Conservation (phyloP, 192 early-diverging fungal species). For the Geranomyces michiganensis region DNA sequence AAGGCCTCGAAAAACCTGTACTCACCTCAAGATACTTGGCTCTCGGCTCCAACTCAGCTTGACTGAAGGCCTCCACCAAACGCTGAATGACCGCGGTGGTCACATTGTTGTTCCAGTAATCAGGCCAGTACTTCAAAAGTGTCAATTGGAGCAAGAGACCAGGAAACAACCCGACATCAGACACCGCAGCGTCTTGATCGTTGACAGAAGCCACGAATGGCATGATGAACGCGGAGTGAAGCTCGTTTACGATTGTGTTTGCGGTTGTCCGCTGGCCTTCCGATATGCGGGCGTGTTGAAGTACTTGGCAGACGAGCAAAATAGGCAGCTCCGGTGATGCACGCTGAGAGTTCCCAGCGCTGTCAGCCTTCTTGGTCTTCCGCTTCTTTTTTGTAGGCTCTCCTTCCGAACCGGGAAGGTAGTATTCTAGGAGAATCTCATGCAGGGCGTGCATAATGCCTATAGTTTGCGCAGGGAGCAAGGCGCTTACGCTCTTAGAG, state of each 20-base stretch:
- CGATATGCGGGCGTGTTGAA: constrained; percentile 30
- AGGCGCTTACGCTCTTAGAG: not conserved
- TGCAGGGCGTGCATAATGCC: constrained; percentile 2
- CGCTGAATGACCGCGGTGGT: constrained; percentile 3
- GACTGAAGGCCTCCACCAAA: too few relatives aligned
- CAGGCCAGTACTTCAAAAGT: constrained; percentile 18
- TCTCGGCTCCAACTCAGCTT: too few relatives aligned
- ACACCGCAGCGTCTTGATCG: not conserved
- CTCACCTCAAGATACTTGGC: too few relatives aligned
- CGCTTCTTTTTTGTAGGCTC: constrained; percentile 18
- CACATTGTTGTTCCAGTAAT: constrained; percentile 23
- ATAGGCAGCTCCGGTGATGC: constrained; percentile 7
- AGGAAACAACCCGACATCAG: constrained; percentile 7
- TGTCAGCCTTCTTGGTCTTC: not conserved
- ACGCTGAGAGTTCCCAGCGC: not conserved
- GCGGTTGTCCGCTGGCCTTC: constrained; percentile 26
- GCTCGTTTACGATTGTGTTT: constrained; percentile 5
- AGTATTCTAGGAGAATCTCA: constrained; percentile 4
- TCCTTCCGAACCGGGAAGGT: not conserved
- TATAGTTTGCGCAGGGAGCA: constrained; percentile 31
- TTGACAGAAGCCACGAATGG: not conserved
- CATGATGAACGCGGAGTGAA: constrained; percentile 23
- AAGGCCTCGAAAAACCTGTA: too few relatives aligned
- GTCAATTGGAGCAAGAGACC: constrained; percentile 18
- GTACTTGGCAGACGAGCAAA: not conserved